Base-by-base conservation (phyloP, 148 eudicot species). In the Vaccinium darrowii region DNA sequence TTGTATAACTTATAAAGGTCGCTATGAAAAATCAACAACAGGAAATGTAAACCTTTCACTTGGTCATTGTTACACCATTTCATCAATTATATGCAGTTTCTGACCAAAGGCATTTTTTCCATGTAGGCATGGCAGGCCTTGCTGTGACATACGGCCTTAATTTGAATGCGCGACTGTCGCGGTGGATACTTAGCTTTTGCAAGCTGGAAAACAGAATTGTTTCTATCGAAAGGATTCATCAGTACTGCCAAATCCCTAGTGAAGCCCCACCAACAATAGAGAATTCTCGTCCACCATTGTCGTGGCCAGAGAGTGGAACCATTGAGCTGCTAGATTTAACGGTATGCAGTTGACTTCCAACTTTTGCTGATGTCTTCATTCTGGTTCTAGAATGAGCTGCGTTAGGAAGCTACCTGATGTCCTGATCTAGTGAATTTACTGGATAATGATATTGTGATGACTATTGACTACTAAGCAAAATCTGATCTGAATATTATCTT, bases 151-250 rank as follows among this genome's bases (percentile, higher is more conserved):
- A 97, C 86, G 99, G 99, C 79, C 88, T 97, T 76, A 95, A 97
- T 84, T 83, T 97, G 91, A 97, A 97, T 93, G 98, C 95, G 79
- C 96, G 99, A 71, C 76, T 97, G 84, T 95, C 99, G 10, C 90
- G 99, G 73, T 97, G 99, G 99, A 97, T 97, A 78, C 99, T 97
- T 88, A 97, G 99, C 90, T 95, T 97, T 85, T 97, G 99, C 93
- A 97, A 97, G 91, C 98, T 97, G 87, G 99, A 97, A 91, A 97
- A 97, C 88, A 97, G 94, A 86, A 97, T 97, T 62, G 94, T 97
- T 86, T 97, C 99, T 27, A 91, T 97, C 77, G 99, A 97, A 85
- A 92, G 99, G 88, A 97, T 97, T 81, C 86, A 97, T 91, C 99
- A 97, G 82, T 97, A 97, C 84, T 92, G 98, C 84, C 88, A 93